A percentile compares a stretch with the other conserved stretches of the same genome.
Conservation (phyloP, 345 rosid species). For the Punica granatum region DNA sequence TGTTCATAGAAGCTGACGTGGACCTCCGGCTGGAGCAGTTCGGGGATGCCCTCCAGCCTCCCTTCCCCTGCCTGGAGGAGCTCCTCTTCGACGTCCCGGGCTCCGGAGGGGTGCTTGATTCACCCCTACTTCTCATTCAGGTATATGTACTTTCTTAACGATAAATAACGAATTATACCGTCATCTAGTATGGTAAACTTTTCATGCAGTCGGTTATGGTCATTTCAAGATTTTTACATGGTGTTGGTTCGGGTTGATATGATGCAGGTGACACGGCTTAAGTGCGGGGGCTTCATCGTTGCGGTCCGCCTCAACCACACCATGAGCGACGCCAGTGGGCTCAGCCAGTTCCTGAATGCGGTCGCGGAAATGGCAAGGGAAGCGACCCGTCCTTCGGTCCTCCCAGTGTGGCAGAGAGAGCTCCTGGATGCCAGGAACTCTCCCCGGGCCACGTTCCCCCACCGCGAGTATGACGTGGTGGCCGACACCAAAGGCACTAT, state of each 20-base stretch:
- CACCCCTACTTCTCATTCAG: slow-evolving; percentile 47
- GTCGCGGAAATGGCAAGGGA: slow-evolving; percentile 43
- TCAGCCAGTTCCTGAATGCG: slow-evolving; percentile 32
- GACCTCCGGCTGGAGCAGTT: slow-evolving; percentile 34
- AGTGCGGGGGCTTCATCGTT: slow-evolving; percentile 12
- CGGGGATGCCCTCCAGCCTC: slow-evolving; percentile 41
- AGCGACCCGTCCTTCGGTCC: slow-evolving; percentile 19
- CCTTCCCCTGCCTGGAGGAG: slow-evolving; percentile 43
- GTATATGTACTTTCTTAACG: slow-evolving; percentile 12
- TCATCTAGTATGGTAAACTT: neutral
- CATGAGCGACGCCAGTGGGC: slow-evolving; percentile 38
- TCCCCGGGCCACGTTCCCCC: slow-evolving; percentile 30
- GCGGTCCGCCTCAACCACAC: slow-evolving; percentile 31
- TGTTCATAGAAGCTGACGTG: slow-evolving; percentile 49
- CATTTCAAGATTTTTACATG: too few relatives aligned
- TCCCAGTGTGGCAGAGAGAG: slow-evolving; percentile 43
- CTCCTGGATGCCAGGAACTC: slow-evolving; percentile 24
- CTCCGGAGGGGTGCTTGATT: slow-evolving; percentile 27
- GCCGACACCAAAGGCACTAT: slow-evolving; percentile 18
- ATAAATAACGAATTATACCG: neutral
- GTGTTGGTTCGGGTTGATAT: neutral
- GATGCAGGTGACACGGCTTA: slow-evolving; percentile 11
- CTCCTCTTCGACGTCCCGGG: slow-evolving; percentile 49
- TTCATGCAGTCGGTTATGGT: too few relatives aligned
- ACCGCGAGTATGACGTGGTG: slow-evolving; percentile 40